Percentiles rank a stretch among this genome's conserved stretches.
These are phyloP conservation scores for Ophiocordyceps polyrhachis-furcata DNA, from an alignment of 2,329 filamentous ascomycete species.

Conservation along the genomic window DNA sequence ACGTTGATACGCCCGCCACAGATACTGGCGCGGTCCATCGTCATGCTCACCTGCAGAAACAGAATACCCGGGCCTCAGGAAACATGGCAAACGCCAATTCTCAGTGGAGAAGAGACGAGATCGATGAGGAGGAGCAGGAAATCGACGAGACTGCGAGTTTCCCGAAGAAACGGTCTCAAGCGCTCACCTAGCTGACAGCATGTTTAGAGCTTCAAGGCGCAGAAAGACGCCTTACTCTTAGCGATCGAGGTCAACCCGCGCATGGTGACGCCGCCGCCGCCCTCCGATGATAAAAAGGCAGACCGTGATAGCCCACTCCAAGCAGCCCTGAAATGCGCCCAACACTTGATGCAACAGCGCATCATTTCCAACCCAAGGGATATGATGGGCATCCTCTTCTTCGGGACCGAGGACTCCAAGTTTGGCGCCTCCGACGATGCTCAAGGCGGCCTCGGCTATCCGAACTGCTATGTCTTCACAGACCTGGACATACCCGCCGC, in stretches of 20 bases:
- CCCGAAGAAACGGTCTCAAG: background rate
- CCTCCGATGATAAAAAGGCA: conserved; percentile 51
- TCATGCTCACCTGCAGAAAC: background rate
- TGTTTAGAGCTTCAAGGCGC: conserved; percentile 61
- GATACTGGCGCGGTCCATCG: background rate
- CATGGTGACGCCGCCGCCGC: conserved; percentile 56
- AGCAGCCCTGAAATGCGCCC: conserved; percentile 84
- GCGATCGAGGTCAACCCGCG: conserved; percentile 81
- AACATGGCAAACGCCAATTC: conserved; percentile 15
- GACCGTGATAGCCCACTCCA: conserved; percentile 60
- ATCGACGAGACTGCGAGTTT: conserved; percentile 43
- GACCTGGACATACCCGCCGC: conserved; percentile 80
- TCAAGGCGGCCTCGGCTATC: conserved; percentile 47
- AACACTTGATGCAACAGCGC: conserved; percentile 90
- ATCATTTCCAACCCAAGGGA: conserved; percentile 94
- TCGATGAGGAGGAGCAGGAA: conserved; percentile 43
- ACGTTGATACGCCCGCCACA: background rate
- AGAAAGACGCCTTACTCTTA: conserved; percentile 96
- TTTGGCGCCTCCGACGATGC: conserved; percentile 51
- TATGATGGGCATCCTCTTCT: conserved; percentile 90
- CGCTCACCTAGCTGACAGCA: conserved; percentile 1
- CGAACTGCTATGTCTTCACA: conserved; percentile 79
- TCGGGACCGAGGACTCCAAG: conserved; percentile 72
- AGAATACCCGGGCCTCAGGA: background rate
- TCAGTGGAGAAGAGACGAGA: conserved; percentile 32